Conservation (phyloP, 495 filamentous ascomycete genomes). For the Geoglossum glabrum region DNA sequence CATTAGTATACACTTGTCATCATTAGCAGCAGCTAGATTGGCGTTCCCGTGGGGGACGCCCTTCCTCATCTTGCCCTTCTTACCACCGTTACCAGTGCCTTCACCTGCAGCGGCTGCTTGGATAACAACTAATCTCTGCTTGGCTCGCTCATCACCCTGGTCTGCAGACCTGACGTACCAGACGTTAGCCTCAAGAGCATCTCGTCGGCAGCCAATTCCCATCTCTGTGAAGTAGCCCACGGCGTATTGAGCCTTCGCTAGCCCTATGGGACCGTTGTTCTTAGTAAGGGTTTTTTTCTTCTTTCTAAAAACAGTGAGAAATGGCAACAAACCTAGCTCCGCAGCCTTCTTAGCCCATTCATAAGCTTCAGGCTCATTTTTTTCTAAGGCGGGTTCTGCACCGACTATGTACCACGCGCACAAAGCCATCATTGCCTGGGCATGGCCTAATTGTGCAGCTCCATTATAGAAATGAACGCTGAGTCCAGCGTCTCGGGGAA, state of each 20-base stretch:
- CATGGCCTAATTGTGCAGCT: constrained; percentile 65
- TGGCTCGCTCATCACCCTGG: constrained; percentile 74
- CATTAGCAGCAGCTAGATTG: background rate
- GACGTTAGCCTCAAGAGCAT: constrained; percentile 85
- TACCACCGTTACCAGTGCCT: background rate
- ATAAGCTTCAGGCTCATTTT: constrained; percentile 89
- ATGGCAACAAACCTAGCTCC: constrained; percentile 38
- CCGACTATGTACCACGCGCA: constrained; percentile 98
- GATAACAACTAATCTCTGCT: constrained; percentile 68
- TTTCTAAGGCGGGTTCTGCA: constrained; percentile 78
- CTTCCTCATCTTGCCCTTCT: background rate
- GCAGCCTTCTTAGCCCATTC: constrained; percentile 86
- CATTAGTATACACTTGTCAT: background rate
- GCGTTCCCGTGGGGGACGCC: background rate
- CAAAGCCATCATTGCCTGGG: constrained; percentile 93
- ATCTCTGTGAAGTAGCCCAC: constrained; percentile 96
- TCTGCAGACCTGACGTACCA: constrained; percentile 97
- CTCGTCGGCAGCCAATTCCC: constrained; percentile 86
- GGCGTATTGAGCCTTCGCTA: constrained; percentile 86
- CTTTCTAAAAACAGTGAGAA: background rate
- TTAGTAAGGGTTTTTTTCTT: too few species aligned
- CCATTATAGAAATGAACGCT: constrained; percentile 95
- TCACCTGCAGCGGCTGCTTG: constrained; percentile 64
- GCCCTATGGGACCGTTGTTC: constrained; percentile 36
- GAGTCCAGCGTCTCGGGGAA: constrained; percentile 75